Evolutionary conservation across 139 green algal genomes (phyloP).

Genomic region (Pedinophyceae sp.): DNA sequence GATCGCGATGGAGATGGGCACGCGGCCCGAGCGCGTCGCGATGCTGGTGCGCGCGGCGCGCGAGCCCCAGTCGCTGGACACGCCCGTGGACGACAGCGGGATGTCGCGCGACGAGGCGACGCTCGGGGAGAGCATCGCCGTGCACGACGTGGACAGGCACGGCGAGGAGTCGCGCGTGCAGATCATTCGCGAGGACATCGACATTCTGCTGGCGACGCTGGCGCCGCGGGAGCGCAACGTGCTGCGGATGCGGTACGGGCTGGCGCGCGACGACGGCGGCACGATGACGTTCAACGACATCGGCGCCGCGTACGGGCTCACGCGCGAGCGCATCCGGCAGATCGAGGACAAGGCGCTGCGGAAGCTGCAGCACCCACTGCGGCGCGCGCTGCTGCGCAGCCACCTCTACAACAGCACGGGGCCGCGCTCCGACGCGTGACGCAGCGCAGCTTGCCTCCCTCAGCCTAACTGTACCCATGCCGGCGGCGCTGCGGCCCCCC

Average conservation of each 20-base stretch:
- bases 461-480: too few species aligned
- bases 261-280: slow-evolving; percentile 36
- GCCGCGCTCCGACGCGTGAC: too few species aligned
- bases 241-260: slow-evolving; percentile 75
- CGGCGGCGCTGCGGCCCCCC: too few species aligned
- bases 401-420: slow-evolving; percentile 1
- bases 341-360: slow-evolving; percentile 83
- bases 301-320: slow-evolving; percentile 29
- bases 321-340: slow-evolving; percentile 92
- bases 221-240: slow-evolving; percentile 59
- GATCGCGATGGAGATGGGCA: slow-evolving; percentile 6
- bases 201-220: slow-evolving; percentile 53
- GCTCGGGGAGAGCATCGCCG: slow-evolving; percentile 1
- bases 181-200: slow-evolving; percentile 33
- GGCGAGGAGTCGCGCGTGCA: neutral
- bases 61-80: neutral
- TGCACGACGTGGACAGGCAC: neutral
- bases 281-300: slow-evolving; percentile 15
- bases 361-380: slow-evolving; percentile 46
- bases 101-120: neutral
- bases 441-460: too few species aligned
- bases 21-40: neutral
- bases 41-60: neutral
- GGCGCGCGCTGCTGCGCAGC: slow-evolving; percentile 5
- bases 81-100: neutral